Conservation (phyloP, 768 basidiomycete species). For the Mycena albidolilacea region DNA sequence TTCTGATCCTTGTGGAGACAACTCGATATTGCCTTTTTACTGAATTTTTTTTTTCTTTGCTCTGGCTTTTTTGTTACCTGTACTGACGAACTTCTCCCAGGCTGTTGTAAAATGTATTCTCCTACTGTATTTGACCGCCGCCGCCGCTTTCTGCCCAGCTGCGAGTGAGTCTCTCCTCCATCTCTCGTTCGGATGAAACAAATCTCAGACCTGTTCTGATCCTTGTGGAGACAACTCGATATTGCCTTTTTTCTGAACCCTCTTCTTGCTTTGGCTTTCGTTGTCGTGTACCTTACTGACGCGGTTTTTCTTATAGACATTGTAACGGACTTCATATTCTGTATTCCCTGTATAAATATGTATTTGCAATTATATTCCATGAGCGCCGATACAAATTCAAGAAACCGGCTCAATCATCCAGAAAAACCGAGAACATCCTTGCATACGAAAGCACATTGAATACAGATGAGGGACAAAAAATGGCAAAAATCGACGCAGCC, state of each 20-base stretch:
- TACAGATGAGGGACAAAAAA: slow-evolving; percentile 1
- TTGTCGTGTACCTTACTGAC: no score
- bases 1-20: slow-evolving; percentile 39
- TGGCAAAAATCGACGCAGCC: background rate
- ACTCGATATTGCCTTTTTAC: slow-evolving; percentile 39
- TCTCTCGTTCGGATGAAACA: slow-evolving; percentile 34
- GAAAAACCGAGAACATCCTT: background rate
- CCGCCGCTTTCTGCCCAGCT: no score
- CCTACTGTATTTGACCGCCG: no score
- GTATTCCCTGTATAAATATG: background rate
- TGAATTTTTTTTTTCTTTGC: slow-evolving; percentile 11
- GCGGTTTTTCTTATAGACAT: background rate
- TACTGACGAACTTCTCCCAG: slow-evolving; percentile 12
- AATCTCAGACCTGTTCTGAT: slow-evolving; percentile 41
- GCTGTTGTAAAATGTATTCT: no score
- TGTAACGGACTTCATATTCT: slow-evolving; percentile 19
- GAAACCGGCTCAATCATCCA: no score
- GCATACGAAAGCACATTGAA: background rate
- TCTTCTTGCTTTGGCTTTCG: background rate
- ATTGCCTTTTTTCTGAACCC: slow-evolving; percentile 38
- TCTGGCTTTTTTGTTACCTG: background rate
- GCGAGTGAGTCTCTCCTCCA: slow-evolving; percentile 9
- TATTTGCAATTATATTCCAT: background rate
- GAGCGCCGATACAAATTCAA: no score
- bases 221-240: slow-evolving; percentile 38